These are phyloP conservation scores for Alternaria sp. DNA, from an alignment of 2,329 filamentous ascomycete species.

Conservation along the genomic window DNA sequence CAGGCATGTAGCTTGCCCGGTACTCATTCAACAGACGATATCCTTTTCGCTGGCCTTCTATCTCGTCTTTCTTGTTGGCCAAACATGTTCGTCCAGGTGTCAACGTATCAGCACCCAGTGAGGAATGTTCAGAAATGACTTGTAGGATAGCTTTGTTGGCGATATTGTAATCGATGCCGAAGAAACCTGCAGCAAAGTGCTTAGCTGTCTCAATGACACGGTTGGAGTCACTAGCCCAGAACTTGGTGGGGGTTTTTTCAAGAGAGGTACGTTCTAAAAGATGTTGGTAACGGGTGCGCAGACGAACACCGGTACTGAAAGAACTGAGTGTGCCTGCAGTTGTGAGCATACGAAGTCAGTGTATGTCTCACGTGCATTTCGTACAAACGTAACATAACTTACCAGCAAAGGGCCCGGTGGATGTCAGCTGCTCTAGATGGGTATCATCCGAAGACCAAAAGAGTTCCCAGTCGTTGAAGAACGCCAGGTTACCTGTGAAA, in stretches of 20 bases:
- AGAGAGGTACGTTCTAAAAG: slow-evolving; percentile 49
- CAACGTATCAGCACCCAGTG: slow-evolving; percentile 63
- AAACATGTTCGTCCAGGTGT: slow-evolving; percentile 62
- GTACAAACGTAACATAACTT: too few species aligned
- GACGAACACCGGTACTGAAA: slow-evolving; percentile 63
- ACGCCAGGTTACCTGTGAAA: slow-evolving; percentile 62
- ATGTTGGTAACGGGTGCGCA: slow-evolving; percentile 63
- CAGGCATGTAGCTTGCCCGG: slow-evolving; percentile 58
- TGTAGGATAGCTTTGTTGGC: slow-evolving; percentile 52
- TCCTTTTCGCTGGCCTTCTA: slow-evolving; percentile 61
- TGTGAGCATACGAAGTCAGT: too few species aligned
- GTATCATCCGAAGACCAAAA: slow-evolving; percentile 56
- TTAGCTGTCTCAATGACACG: slow-evolving; percentile 66
- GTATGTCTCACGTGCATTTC: too few species aligned
- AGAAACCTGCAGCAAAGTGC: slow-evolving; percentile 65
- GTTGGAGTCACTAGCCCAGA: slow-evolving; percentile 65
- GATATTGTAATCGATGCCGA: slow-evolving; percentile 60
- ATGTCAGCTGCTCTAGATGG: slow-evolving; percentile 64
- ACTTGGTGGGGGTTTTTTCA: slow-evolving; percentile 23
- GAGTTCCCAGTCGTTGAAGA: slow-evolving; percentile 65
- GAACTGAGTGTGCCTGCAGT: slow-evolving; percentile 54
- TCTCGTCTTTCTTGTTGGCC: slow-evolving; percentile 50
- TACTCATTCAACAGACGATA: slow-evolving; percentile 58
- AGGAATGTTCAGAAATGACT: slow-evolving; percentile 62
- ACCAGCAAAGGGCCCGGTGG: slow-evolving; percentile 65